These are phyloP conservation scores for Monascus purpureus DNA, from an alignment of 495 filamentous ascomycete genomes.

Conservation along the genomic window DNA sequence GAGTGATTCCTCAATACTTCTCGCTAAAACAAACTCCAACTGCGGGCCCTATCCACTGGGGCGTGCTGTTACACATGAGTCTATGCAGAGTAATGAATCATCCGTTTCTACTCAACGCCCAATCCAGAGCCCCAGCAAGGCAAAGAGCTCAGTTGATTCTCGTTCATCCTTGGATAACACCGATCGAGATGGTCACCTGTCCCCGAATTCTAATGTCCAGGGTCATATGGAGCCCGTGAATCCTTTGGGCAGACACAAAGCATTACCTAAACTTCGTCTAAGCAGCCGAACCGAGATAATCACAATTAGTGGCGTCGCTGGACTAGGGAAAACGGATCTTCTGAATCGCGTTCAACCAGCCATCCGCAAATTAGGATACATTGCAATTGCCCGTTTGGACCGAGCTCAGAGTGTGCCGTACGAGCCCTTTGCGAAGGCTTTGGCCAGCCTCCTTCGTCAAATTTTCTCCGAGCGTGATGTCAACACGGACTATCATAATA, in stretches of 20 bases:
- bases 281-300: constrained; percentile 65
- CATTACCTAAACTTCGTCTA: constrained; percentile 43
- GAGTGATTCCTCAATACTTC: constrained; percentile 38
- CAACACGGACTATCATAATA: constrained; percentile 66
- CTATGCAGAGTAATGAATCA: constrained; percentile 21
- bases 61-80: constrained; percentile 22
- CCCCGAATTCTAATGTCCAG: constrained; percentile 12
- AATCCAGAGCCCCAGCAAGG: constrained; percentile 9
- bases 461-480: constrained; percentile 85
- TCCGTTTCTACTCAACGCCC: constrained; percentile 18
- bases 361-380: constrained; percentile 64
- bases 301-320: constrained; percentile 58
- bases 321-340: constrained; percentile 73
- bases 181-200: constrained; percentile 22
- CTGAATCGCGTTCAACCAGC: constrained; percentile 62
- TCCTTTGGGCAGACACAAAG: constrained; percentile 24
- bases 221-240: constrained; percentile 19
- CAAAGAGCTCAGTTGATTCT: constrained; percentile 25
- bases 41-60: constrained; percentile 16
- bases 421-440: constrained; percentile 63
- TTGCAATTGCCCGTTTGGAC: constrained; percentile 75
- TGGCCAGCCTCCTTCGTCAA: constrained; percentile 75
- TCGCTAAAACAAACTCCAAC: constrained; percentile 26
- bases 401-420: constrained; percentile 68
- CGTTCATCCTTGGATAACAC: constrained; percentile 22